Evolutionary conservation across 768 basidiomycete genomes (phyloP).

Genomic region (Termitomyces sp.): DNA sequence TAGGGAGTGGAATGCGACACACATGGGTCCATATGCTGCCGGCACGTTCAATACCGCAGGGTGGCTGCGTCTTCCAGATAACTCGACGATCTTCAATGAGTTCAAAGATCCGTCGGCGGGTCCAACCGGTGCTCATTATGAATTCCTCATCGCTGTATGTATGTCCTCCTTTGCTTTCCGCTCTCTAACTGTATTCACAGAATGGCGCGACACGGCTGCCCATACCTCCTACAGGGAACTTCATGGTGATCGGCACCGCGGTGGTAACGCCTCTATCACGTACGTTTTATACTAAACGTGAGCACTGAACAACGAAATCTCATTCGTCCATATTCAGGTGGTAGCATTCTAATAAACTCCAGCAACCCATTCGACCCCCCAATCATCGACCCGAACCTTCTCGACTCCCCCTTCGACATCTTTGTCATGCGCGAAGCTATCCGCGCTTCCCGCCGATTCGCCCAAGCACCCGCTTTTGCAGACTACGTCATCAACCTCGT

Average conservation of each 20-base stretch:
- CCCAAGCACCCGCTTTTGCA: slow-evolving; percentile 18
- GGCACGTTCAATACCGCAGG: slow-evolving; percentile 15
- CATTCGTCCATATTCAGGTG: slow-evolving; percentile 14
- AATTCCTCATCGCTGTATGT: slow-evolving; percentile 24
- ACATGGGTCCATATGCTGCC: slow-evolving; percentile 14
- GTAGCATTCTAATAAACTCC: slow-evolving; percentile 27
- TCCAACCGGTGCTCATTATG: slow-evolving; percentile 20
- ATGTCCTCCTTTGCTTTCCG: slow-evolving; percentile 3
- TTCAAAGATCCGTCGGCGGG: slow-evolving; percentile 23
- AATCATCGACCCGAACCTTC: slow-evolving; percentile 43
- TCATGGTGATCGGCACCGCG: slow-evolving; percentile 19
- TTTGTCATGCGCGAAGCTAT: slow-evolving; percentile 22
- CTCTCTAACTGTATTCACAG: neutral
- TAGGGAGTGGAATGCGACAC: slow-evolving; percentile 15
- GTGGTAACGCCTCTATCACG: slow-evolving; percentile 23
- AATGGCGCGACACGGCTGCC: slow-evolving; percentile 18
- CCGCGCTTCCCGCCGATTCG: slow-evolving; percentile 17
- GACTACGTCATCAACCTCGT: slow-evolving; percentile 18
- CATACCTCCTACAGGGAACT: slow-evolving; percentile 20
- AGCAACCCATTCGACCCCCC: slow-evolving; percentile 37
- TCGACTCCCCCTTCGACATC: slow-evolving; percentile 22
- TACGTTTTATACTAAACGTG: slow-evolving; percentile 4
- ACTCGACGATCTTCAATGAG: slow-evolving; percentile 15
- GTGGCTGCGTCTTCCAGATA: slow-evolving; percentile 19
- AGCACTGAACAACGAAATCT: neutral